A percentile compares a stretch with the other conserved stretches of the same genome.
phyloP scores from a whole-genome alignment of 2,329 filamentous ascomycete genomes.

The Grosmannia penicillata region DNA sequence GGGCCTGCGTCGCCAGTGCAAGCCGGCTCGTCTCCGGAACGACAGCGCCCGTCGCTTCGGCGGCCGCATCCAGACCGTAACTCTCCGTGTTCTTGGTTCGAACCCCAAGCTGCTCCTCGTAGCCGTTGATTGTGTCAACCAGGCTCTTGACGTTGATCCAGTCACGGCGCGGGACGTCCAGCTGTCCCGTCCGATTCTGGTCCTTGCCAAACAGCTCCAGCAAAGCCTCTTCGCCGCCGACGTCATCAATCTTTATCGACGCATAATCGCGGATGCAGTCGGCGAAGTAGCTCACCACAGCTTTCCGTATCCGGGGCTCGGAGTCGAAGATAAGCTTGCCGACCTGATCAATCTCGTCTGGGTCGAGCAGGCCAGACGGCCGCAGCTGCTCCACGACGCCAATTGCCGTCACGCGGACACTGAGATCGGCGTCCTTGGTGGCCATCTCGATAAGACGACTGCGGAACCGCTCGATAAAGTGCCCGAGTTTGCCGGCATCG shows the following conservation, averaged over 20 bases:
- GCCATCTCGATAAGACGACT: constrained; percentile 85
- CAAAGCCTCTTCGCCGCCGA: constrained; percentile 64
- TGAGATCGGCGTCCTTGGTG: constrained; percentile 65
- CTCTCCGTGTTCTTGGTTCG: constrained; percentile 13
- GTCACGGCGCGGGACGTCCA: constrained; percentile 57
- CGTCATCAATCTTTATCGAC: constrained; percentile 64
- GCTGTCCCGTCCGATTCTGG: constrained; percentile 51
- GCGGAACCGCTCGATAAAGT: constrained; percentile 88
- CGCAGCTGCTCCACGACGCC: constrained; percentile 70
- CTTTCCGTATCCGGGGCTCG: constrained; percentile 71
- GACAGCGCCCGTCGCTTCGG: constrained; percentile 33
- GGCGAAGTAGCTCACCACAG: constrained; percentile 80
- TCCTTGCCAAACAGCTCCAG: constrained; percentile 58
- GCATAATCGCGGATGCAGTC: constrained; percentile 74
- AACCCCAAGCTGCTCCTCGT: constrained; percentile 53
- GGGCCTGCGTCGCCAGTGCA: constrained; percentile 67
- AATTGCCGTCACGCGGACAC: constrained; percentile 67
- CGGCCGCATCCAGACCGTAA: constrained; percentile 19
- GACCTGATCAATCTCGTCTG: constrained; percentile 77
- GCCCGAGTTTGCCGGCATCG: constrained; percentile 68
- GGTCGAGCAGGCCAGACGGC: constrained; percentile 74
- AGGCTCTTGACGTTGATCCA: constrained; percentile 92
- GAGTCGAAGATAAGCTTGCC: constrained; percentile 81
- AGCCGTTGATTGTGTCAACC: constrained; percentile 66
- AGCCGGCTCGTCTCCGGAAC: constrained; percentile 62